These are phyloP conservation scores for Ogataea methylovora DNA, from an alignment of 805 yeast genomes.

Conservation along the genomic window DNA sequence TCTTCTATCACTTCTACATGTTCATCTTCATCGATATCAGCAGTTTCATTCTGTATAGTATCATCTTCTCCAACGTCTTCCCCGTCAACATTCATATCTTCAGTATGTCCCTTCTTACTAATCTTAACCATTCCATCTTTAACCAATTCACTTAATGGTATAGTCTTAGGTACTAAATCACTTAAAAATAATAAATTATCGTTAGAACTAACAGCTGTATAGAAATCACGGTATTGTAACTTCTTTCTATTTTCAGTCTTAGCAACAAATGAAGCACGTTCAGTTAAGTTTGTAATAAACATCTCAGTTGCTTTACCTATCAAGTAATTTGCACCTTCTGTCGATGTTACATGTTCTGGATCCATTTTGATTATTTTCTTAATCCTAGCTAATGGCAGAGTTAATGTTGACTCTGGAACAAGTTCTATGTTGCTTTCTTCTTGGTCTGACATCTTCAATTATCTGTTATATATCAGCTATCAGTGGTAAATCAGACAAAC, in stretches of 20 bases:
- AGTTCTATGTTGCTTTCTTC: too few relatives aligned
- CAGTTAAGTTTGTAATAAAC: constrained; percentile 61
- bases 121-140: constrained; percentile 31
- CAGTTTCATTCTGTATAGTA: neutral
- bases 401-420: constrained; percentile 11
- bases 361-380: constrained; percentile 69
- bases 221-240: constrained; percentile 62
- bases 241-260: constrained; percentile 61
- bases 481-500: too few relatives aligned
- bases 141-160: constrained; percentile 40
- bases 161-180: constrained; percentile 61
- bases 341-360: constrained; percentile 61
- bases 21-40: constrained; percentile 2
- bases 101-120: constrained; percentile 3
- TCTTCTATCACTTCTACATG: constrained; percentile 2
- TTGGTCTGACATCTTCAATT: too few relatives aligned
- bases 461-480: too few relatives aligned
- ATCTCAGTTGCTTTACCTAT: constrained; percentile 74
- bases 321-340: constrained; percentile 66
- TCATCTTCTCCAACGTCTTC: constrained; percentile 11
- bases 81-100: constrained; percentile 1
- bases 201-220: constrained; percentile 50
- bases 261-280: constrained; percentile 61
- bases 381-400: constrained; percentile 59
- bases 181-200: constrained; percentile 57